Evolutionary conservation across 106 monocot species (phyloP).

Genomic region (Ottelia alismoides): DNA sequence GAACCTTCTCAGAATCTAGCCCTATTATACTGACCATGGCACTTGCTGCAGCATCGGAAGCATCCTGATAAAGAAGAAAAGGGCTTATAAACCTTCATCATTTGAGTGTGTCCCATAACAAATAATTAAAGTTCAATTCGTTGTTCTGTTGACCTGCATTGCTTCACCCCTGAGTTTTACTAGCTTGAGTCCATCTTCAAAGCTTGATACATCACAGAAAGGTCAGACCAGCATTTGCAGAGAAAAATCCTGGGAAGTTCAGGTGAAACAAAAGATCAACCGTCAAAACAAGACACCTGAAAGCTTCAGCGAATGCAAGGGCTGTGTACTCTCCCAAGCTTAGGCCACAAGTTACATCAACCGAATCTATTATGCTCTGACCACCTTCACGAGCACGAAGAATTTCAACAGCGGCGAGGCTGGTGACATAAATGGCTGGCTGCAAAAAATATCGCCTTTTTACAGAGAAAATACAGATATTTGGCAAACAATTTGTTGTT

Average conservation of each 20-base stretch:
- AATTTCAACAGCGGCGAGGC: slow-evolving; percentile 88
- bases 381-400: slow-evolving; percentile 74
- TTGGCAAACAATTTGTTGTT: too few species aligned
- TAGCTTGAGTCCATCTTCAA: slow-evolving; percentile 99
- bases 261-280: too few species aligned
- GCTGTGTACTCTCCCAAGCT: slow-evolving; percentile 98
- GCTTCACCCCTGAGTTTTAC: slow-evolving; percentile 98
- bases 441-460: slow-evolving; percentile 15
- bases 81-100: background rate
- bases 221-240: too few species aligned
- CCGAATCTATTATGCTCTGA: slow-evolving; percentile 67
- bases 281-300: too few species aligned
- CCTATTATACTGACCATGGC: slow-evolving; percentile 95
- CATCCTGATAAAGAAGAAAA: slow-evolving; percentile 49
- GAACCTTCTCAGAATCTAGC: slow-evolving; percentile 86
- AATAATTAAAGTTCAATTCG: too few species aligned
- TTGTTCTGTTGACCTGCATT: slow-evolving; percentile 75
- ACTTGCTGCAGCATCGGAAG: slow-evolving; percentile 75
- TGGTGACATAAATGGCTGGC: slow-evolving; percentile 95
- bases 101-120: too few species aligned
- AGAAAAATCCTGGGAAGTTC: too few species aligned
- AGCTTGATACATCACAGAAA: too few species aligned
- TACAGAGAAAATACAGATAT: too few species aligned
- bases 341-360: slow-evolving; percentile 94
- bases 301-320: slow-evolving; percentile 93